These are phyloP conservation scores for Pleurotus citrinopileatus DNA, from an alignment of 768 basidiomycete genomes.

Conservation along the genomic window DNA sequence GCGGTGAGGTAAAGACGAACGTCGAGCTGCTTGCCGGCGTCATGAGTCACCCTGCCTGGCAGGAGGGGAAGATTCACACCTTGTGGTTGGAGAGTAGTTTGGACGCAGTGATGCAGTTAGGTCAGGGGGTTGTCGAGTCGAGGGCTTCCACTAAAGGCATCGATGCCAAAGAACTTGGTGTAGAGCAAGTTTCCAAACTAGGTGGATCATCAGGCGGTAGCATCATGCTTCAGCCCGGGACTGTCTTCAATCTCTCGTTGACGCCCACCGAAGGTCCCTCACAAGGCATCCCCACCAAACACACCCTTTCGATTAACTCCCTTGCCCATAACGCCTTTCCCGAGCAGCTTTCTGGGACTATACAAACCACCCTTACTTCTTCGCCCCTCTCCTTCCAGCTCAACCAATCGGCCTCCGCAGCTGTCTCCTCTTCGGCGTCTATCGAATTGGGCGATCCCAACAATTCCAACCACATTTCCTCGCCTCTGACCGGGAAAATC, in stretches of 20 bases:
- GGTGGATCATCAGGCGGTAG: background rate
- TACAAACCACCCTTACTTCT: conserved; percentile 29
- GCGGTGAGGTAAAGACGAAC: conserved; percentile 44
- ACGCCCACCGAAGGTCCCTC: conserved; percentile 11
- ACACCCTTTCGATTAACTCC: conserved; percentile 28
- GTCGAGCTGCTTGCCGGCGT: conserved; percentile 28
- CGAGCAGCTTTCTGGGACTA: conserved; percentile 28
- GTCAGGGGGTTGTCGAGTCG: conserved; percentile 10
- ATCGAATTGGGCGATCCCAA: conserved; percentile 35
- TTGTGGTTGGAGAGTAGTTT: conserved; percentile 35
- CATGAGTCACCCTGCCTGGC: conserved; percentile 29
- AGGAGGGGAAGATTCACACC: conserved; percentile 27
- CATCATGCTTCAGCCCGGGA: conserved; percentile 31
- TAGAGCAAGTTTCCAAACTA: background rate
- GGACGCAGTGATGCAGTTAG: conserved; percentile 17
- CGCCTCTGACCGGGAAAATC: conserved; percentile 35
- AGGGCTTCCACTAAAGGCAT: background rate
- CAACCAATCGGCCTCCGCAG: conserved; percentile 28
- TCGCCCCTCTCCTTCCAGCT: conserved; percentile 28
- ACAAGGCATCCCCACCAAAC: conserved; percentile 18
- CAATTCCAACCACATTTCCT: conserved; percentile 24
- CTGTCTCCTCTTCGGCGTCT: conserved; percentile 17
- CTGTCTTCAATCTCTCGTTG: conserved; percentile 30
- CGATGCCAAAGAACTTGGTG: background rate
- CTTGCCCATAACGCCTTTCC: conserved; percentile 35